Evolutionary conservation across 306 rosid species (phyloP).

Genomic region (Prunus armeniaca): DNA sequence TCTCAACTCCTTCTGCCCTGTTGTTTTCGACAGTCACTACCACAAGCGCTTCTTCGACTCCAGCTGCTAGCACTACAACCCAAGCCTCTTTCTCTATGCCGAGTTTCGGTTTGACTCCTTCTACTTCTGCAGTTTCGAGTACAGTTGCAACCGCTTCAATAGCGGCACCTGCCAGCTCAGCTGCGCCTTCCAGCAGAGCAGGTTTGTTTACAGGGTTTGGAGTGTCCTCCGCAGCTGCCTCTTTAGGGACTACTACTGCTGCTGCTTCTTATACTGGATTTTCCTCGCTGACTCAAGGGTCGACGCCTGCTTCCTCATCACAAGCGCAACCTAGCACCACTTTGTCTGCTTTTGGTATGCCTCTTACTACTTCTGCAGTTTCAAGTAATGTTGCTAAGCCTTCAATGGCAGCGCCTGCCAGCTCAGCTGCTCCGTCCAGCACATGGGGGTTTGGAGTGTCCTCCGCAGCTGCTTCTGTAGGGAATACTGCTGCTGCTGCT

Average conservation of each 20-base stretch:
- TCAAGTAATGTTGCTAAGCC: conserved; percentile 15
- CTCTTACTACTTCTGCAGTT: background rate
- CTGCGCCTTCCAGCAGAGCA: background rate
- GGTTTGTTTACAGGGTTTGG: conserved; percentile 16
- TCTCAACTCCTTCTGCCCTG: too few species aligned
- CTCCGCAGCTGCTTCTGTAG: conserved; percentile 32
- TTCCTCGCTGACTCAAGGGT: conserved; percentile 38
- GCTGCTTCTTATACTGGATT: conserved; percentile 34
- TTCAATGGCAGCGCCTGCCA: conserved; percentile 22
- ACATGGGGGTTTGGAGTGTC: conserved; percentile 31
- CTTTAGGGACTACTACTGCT: too few species aligned
- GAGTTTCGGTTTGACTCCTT: too few species aligned
- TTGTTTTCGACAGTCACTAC: too few species aligned
- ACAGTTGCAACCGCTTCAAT: conserved; percentile 20
- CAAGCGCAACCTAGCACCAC: conserved; percentile 39
- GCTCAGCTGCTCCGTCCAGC: conserved; percentile 22
- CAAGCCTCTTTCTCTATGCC: too few species aligned
- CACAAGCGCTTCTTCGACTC: too few species aligned
- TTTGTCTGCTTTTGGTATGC: too few species aligned
- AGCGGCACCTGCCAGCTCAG: conserved; percentile 25
- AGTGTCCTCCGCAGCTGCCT: conserved; percentile 27
- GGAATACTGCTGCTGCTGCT: too few species aligned
- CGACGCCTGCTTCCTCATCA: conserved; percentile 34
- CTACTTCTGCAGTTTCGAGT: background rate
- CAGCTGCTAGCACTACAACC: too few species aligned